Evolutionary conservation across 805 yeast species (phyloP), one percentile per base, ranked within the genome.

Genomic region (Schwanniomyces vanrijiae): DNA sequence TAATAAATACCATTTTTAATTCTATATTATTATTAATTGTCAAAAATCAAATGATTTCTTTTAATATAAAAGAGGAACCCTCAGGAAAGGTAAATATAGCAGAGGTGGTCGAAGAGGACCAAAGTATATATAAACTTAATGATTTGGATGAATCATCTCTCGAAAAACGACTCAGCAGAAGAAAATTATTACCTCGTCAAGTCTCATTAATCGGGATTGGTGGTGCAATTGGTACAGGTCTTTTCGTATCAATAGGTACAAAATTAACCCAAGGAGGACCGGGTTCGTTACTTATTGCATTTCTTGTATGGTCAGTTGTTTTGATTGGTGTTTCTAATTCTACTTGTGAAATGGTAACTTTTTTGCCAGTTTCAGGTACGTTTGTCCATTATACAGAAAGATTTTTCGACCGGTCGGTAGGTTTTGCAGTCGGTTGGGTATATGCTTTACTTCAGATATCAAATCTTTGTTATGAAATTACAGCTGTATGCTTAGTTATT

Each of bases 221-320:
- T 19, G 46, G 46, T 18, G 46, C 19, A 10, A 35, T 58, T 26
- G 62, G 62, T 3, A 58, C 64, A 1, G 62, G 64, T 9, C 43
- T 60, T 14, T 60, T 57, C 43, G 54, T 65, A 29, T 62, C 62
- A n/a, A 42, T 49, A 26, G 60, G 65, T 19, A 65, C 65, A 10
- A 53, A 59, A n/a, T 55, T 60, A 29, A 53, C 55, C 37, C 45
- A 53, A 9, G 56, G 58, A 40, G 65, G 76, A 4, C 76, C 77
- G 3, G 76, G 75, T 2, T 65, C 73, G 11, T 73, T 50, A 33
- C 68, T 82, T 8, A 72, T 82, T 61, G 3, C 65, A 59, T 58
- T 52, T 49, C 19, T 54, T n/a, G 43, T 63, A 40, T 54, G 61
- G 55, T 47, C 60, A 10, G 9, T 52, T 1, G 37, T 59, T 9